phyloP scores from a whole-genome alignment of 2,329 filamentous ascomycete species.

The Onygenales sp. region DNA sequence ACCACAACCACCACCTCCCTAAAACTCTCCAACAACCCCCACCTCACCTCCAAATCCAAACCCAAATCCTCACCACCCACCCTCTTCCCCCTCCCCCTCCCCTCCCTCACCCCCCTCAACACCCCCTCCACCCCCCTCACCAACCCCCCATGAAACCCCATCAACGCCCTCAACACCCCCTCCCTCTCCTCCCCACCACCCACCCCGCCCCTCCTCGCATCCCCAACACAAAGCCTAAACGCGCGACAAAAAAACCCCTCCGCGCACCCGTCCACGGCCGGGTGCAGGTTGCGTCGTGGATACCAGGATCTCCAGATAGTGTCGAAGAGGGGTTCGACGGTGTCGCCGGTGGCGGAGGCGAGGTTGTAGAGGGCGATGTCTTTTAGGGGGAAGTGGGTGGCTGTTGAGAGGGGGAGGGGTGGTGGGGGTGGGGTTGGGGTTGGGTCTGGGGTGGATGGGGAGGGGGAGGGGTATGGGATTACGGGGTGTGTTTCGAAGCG shows the following conservation, averaged over 20 bases:
- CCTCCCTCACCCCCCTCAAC: no score
- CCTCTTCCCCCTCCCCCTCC: neutral
- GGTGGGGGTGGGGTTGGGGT: no score
- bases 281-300: neutral
- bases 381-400: neutral
- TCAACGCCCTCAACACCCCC: neutral
- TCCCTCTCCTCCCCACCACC: neutral
- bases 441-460: no score
- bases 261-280: neutral
- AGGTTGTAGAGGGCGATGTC: slow-evolving; percentile 2
- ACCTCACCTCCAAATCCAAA: neutral
- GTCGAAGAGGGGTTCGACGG: neutral
- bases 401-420: neutral
- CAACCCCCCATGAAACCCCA: no score
- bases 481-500: no score
- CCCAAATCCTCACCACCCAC: neutral
- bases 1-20: neutral
- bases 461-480: no score
- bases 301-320: slow-evolving; percentile 4
- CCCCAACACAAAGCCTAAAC: neutral
- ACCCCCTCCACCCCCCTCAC: no score
- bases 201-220: neutral
- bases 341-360: neutral
- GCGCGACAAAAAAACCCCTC: slow-evolving; percentile 2
- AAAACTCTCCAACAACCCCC: neutral